Conservation (phyloP, 495 filamentous ascomycete genomes). For the Penicillium flavigenum region DNA sequence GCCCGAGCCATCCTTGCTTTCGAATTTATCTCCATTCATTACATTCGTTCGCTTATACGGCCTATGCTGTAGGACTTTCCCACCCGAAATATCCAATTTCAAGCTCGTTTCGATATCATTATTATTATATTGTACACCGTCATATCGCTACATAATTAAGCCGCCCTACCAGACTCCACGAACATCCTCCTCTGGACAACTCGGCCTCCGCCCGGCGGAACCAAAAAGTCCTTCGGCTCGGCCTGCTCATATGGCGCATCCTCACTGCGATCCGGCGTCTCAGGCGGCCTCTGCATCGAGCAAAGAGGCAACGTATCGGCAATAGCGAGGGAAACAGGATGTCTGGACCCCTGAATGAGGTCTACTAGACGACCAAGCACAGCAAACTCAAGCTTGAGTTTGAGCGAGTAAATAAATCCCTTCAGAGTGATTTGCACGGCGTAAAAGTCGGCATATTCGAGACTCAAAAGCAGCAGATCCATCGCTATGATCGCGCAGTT, state of each 20-base stretch:
- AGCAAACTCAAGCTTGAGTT: conserved; percentile 62
- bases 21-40: not conserved
- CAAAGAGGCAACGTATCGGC: conserved; percentile 31
- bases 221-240: conserved; percentile 24
- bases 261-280: conserved; percentile 11
- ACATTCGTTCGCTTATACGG: not conserved
- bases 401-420: conserved; percentile 60
- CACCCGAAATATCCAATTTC: not conserved
- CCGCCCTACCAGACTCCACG: conserved; percentile 11
- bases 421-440: conserved; percentile 57
- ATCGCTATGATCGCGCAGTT: conserved; percentile 53
- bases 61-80: not conserved
- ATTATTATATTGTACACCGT: not conserved
- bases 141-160: not conserved
- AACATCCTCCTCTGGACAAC: conserved; percentile 21
- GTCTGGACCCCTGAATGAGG: conserved; percentile 37
- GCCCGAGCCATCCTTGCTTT: not conserved
- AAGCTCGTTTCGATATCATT: not conserved
- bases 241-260: conserved; percentile 10
- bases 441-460: conserved; percentile 55
- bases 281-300: conserved; percentile 19
- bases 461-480: conserved; percentile 47
- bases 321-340: conserved; percentile 29
- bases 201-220: conserved; percentile 3
- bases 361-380: conserved; percentile 55